Evolutionary conservation across 208 protist genomes (phyloP).

Genomic region (Wallacemonas sp.): DNA sequence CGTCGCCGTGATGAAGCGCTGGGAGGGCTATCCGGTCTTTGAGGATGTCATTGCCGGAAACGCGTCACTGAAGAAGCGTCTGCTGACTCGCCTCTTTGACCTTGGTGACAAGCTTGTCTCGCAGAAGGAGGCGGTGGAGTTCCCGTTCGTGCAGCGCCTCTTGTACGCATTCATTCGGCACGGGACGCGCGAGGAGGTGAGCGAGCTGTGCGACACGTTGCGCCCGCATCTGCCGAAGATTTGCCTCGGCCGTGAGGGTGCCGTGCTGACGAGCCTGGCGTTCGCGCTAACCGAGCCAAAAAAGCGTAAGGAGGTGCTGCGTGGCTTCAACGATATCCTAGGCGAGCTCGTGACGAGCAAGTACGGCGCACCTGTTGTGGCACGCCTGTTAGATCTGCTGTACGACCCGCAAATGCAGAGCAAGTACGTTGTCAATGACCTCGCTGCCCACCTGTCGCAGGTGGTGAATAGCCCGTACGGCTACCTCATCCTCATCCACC

Average conservation of each 20-base stretch:
- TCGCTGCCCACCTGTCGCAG: conserved; percentile 59
- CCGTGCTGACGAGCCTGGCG: conserved; percentile 69
- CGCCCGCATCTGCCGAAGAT: conserved; percentile 71
- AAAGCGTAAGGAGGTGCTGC: conserved; percentile 82
- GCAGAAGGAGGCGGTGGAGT: conserved; percentile 82
- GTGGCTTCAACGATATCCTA: conserved; percentile 59
- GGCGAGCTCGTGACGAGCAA: conserved; percentile 71
- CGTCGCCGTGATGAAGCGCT: conserved; percentile 82
- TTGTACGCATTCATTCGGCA: conserved; percentile 59
- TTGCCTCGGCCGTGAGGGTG: conserved; percentile 65
- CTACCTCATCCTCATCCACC: conserved; percentile 81
- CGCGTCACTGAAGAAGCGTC: conserved; percentile 61
- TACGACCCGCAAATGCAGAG: conserved; percentile 83
- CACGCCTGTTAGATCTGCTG: conserved; percentile 83
- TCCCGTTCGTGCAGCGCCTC: conserved; percentile 85
- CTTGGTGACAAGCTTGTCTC: conserved; percentile 87
- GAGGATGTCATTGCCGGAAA: conserved; percentile 67
- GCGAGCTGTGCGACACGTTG: conserved; percentile 83
- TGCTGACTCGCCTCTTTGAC: conserved; percentile 80
- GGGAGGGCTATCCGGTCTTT: conserved; percentile 79
- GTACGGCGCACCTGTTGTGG: conserved; percentile 82
- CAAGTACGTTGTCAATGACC: conserved; percentile 78
- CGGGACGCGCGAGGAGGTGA: conserved; percentile 81
- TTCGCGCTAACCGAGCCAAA: conserved; percentile 82
- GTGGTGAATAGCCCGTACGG: conserved; percentile 86